phyloP scores from a whole-genome alignment of 1,284 basidiomycete genomes.

The Wallemia mellicola region DNA sequence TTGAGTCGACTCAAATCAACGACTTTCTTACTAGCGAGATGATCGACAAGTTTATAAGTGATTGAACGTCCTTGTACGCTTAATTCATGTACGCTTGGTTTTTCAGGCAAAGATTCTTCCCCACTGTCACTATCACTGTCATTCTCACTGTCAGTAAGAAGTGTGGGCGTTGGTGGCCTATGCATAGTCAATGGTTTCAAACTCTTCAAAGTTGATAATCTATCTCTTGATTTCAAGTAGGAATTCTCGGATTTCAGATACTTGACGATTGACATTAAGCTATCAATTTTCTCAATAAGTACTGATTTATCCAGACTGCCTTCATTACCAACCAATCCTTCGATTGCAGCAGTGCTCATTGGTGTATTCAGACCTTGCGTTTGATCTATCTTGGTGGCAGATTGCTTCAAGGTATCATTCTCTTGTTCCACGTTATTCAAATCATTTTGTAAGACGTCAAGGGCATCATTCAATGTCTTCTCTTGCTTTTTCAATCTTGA shows the following conservation, averaged over 20 bases:
- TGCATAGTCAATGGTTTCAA: constrained; percentile 29
- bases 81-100: constrained; percentile 48
- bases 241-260: constrained; percentile 76
- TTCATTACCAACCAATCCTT: constrained; percentile 33
- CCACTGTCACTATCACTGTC: background rate
- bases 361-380: background rate
- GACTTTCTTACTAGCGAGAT: constrained; percentile 43
- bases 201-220: constrained; percentile 46
- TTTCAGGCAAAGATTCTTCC: constrained; percentile 24
- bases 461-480: constrained; percentile 61
- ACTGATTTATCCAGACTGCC: constrained; percentile 55
- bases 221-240: constrained; percentile 61
- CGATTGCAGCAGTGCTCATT: constrained; percentile 22
- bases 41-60: constrained; percentile 21
- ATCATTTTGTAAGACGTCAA: constrained; percentile 72
- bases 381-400: background rate
- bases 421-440: constrained; percentile 61
- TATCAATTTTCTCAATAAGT: constrained; percentile 59
- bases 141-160: background rate
- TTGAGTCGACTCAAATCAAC: constrained; percentile 29
- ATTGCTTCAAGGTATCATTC: constrained; percentile 43
- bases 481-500: constrained; percentile 57
- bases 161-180: constrained; percentile 5
- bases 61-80: constrained; percentile 38
- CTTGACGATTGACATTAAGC: constrained; percentile 57